Conservation (phyloP, 2,329 filamentous ascomycete species). For the Allantophomopsis lycopodina region DNA sequence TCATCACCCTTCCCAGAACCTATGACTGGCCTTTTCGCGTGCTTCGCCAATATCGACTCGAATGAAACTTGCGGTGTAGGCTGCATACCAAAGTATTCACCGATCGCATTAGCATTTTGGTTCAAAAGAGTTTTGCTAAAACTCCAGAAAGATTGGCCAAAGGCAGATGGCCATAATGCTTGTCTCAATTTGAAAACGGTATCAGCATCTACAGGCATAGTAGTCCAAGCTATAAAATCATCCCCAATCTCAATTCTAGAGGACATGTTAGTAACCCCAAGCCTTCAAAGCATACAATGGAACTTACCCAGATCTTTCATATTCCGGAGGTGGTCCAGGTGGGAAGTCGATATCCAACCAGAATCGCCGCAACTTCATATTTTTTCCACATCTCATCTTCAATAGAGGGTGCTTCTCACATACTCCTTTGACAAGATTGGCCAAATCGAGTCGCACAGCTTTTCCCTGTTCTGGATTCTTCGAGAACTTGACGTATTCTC, state of each 20-base stretch:
- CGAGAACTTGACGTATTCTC: slow-evolving; percentile 42
- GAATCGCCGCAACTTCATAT: slow-evolving; percentile 30
- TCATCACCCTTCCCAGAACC: not conserved
- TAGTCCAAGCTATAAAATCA: slow-evolving; percentile 31
- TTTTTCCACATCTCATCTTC: slow-evolving; percentile 28
- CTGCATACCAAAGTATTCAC: not conserved
- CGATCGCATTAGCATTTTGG: not conserved
- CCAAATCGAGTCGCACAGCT: slow-evolving; percentile 26
- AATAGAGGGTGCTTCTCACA: slow-evolving; percentile 29
- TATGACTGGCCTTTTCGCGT: not conserved
- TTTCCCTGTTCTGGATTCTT: slow-evolving; percentile 33
- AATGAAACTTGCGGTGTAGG: not conserved
- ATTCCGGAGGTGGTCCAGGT: slow-evolving; percentile 40
- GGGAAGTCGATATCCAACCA: slow-evolving; percentile 54
- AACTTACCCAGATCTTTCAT: slow-evolving; percentile 43
- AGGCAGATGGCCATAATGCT: slow-evolving; percentile 37
- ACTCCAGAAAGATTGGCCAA: slow-evolving; percentile 35
- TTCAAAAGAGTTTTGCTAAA: slow-evolving; percentile 33
- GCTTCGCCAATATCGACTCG: not conserved
- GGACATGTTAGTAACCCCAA: slow-evolving; percentile 7
- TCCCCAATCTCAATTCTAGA: slow-evolving; percentile 34
- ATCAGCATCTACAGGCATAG: slow-evolving; percentile 31
- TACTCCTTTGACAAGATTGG: slow-evolving; percentile 24
- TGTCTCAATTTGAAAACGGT: slow-evolving; percentile 30
- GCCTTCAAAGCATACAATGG: no score